Evolutionary conservation across 257 asterid species (phyloP), one percentile per base, ranked within the genome.

Genomic region (Apocynum venetum): DNA sequence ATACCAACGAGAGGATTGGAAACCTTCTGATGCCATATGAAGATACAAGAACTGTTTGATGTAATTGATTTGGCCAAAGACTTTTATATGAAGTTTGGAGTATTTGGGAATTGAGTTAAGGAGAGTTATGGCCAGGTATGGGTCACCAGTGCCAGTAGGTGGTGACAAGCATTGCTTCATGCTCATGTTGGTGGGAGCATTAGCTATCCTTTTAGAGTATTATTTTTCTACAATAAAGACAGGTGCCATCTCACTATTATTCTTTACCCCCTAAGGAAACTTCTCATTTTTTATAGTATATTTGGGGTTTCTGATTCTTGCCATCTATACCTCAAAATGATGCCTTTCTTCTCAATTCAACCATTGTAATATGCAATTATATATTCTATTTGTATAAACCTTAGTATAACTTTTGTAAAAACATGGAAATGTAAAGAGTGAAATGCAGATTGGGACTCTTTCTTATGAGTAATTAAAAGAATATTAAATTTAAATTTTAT

Each of bases 1-100:
- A 57, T 79, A 79, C 75, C 82, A 74, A 0, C 66, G 78, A 17
- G 82, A 43, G 43, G 63, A 14, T 44, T 73, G 49, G 11, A n/a
- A 25, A 25, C 59, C 75, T 73, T 66, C 78, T 25, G 71, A 55
- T 20, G 71, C 80, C 82, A 79, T 79, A 5, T 19, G 9, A 6
- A 31, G 17, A 48, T 2, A 4, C 49, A 46, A 46, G 49, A 46
- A 46, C 49, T 25, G 31, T 25, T 25, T 25, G 31, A 25, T 25
- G 31, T 25, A 19, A n/a, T 11, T 43, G 31, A 43, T 43, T 5
- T 25, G 31, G 31, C 6, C 14, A 64, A 13, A 9, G 35, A 64
- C 36, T 69, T 38, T 17, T 38, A 47, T 35, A 20, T 46, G 47
- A 51, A 47, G n/a, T 40, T 35, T 10, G 61, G 41, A 48, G 31